phyloP scores from a whole-genome alignment of 306 rosid genomes.

The Lagenaria siceraria region DNA sequence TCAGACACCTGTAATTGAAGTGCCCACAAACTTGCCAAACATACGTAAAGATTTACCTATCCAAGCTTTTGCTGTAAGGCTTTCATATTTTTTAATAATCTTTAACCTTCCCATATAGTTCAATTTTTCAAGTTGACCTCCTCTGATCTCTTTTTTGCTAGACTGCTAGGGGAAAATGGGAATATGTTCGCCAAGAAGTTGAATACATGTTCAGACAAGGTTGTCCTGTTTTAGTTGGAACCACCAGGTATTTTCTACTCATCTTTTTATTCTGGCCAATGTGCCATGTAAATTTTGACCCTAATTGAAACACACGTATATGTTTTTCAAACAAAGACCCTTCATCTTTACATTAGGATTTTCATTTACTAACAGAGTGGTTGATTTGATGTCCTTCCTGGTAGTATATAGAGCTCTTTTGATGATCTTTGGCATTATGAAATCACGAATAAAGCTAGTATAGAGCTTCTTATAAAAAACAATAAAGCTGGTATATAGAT shows the following conservation, averaged over 20 bases:
- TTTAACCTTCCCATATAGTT: background rate
- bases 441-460: background rate
- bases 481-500: no score
- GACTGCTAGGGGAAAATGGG: constrained; percentile 98
- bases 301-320: background rate
- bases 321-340: background rate
- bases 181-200: constrained; percentile 83
- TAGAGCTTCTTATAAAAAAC: no score
- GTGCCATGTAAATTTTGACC: background rate
- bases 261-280: background rate
- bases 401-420: background rate
- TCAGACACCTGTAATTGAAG: constrained; percentile 86
- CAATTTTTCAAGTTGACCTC: constrained; percentile 13
- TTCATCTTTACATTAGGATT: background rate
- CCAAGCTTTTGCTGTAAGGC: constrained; percentile 92
- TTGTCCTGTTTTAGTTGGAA: constrained; percentile 93
- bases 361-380: background rate
- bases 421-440: background rate
- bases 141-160: constrained; percentile 16
- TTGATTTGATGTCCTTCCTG: background rate
- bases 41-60: constrained; percentile 87
- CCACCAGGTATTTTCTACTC: constrained; percentile 54
- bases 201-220: constrained; percentile 84
- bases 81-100: constrained; percentile 7
- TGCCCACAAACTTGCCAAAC: constrained; percentile 86